phyloP scores from a whole-genome alignment of 1,284 basidiomycete genomes.

The Ceraceosorus guamensis region DNA sequence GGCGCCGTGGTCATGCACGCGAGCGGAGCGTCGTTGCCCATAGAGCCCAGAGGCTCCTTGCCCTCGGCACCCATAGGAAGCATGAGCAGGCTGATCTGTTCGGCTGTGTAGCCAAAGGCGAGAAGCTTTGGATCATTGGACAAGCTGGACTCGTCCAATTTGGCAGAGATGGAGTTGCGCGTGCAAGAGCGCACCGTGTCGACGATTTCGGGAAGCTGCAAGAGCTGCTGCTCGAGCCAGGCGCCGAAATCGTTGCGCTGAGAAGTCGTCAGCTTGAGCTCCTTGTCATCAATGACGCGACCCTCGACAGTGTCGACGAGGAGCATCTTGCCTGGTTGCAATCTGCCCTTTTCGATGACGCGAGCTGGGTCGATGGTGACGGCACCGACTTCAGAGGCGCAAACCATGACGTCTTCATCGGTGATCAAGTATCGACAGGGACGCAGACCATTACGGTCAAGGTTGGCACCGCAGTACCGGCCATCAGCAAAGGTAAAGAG shows the following conservation, averaged over 20 bases:
- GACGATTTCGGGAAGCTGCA: conserved; percentile 36
- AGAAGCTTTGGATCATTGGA: conserved; percentile 42
- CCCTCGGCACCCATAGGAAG: conserved; percentile 41
- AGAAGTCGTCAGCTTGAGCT: conserved; percentile 44
- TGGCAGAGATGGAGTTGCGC: conserved; percentile 25
- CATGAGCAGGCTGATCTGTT: conserved; percentile 44
- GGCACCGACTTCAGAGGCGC: conserved; percentile 45
- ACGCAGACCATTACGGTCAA: conserved; percentile 46
- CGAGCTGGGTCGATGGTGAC: conserved; percentile 40
- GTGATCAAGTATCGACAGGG: conserved; percentile 47
- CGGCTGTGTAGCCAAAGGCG: conserved; percentile 44
- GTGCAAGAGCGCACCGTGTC: conserved; percentile 25
- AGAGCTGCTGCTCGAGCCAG: conserved; percentile 44
- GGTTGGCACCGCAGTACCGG: conserved; percentile 47
- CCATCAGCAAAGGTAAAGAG: conserved; percentile 47
- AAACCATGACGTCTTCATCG: conserved; percentile 47
- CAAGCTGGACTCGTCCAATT: conserved; percentile 32
- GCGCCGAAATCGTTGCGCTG: conserved; percentile 45
- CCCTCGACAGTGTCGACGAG: conserved; percentile 47
- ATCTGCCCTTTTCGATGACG: conserved; percentile 40
- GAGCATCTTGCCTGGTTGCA: conserved; percentile 46
- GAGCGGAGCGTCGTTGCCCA: conserved; percentile 45
- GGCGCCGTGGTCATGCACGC: conserved; percentile 40
- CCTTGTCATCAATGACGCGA: conserved; percentile 43
- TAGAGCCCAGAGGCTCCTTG: conserved; percentile 45